Base-by-base conservation (phyloP, 768 basidiomycete genomes). In the Rhizopogon rudus region DNA sequence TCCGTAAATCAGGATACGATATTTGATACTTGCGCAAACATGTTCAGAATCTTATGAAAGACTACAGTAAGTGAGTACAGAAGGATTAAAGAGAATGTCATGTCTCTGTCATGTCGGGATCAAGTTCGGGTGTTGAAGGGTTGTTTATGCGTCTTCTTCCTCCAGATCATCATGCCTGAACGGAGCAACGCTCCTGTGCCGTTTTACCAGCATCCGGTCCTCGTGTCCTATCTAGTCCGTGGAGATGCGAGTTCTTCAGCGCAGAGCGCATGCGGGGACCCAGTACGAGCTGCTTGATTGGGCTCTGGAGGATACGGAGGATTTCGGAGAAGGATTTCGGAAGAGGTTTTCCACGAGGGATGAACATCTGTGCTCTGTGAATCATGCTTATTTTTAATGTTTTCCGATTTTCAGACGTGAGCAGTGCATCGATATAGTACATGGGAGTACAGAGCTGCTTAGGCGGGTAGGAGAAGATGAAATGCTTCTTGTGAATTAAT, bases 381-480 rank as follows among this genome's bases (percentile, higher is more conserved):
- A 91, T 88, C 84, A 91, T 87, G 2, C 86, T 87, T 56, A 91
- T 77, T 29, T 88, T 81, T 2, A 86, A 75, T 2, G 79, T 75
- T 20, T 81, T 75, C 22, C 66, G 35, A 25, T 37, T 49, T 9
- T 49, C 48, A 33, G 48, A 3, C 44, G 52, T 73, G 75, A 49
- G 58, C 74, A 77, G 76, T 59, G 3, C 65, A 20, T 20, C 20
- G 20, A 20, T 20, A 20, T 20, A 20, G 20, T 20, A 74, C 22
- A 81, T 70, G 4, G 73, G 70, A 14, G 79, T 71, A 22, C 87
- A 81, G 31, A 86, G 70, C 44, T 87, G 83, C 63, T 88, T 88
- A 5, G 88, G 87, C 2, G 88, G 88, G 62, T 90, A 90, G 5
- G 75, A 75, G 66, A 89, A 90, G n/a, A 75, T 71, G 65, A 91